A percentile compares a stretch with the other conserved stretches of the same genome.
Conservation (phyloP, 202 grass and related monocot genomes). For the Thinopyrum obtusiflorum region DNA sequence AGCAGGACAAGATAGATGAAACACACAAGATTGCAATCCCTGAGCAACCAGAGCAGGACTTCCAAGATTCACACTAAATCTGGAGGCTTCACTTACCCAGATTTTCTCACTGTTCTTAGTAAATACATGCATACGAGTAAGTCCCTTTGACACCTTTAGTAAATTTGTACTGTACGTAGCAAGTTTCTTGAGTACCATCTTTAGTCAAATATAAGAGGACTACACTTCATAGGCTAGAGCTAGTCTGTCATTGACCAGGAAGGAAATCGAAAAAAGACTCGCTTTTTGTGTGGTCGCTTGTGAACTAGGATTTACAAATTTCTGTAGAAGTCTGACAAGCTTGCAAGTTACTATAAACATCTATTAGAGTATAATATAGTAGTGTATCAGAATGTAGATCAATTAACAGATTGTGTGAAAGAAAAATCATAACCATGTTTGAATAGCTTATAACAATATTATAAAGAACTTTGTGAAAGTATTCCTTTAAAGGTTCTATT, state of each 20-base stretch:
- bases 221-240: too few species aligned
- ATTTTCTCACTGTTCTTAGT: background rate
- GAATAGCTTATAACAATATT: background rate
- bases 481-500: background rate
- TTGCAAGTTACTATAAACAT: too few species aligned
- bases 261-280: too few species aligned
- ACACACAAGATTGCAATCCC: background rate
- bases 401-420: background rate
- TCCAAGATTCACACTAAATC: background rate
- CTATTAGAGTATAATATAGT: too few species aligned
- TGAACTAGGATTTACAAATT: too few species aligned
- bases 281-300: too few species aligned
- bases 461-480: background rate
- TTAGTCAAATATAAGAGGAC: too few species aligned
- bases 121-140: background rate
- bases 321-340: too few species aligned
- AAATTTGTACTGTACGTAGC: background rate
- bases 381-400: too few species aligned
- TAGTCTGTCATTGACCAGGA: too few species aligned
- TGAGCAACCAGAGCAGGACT: background rate
- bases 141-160: background rate
- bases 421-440: background rate
- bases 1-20: background rate
- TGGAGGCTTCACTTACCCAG: background rate
- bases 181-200: background rate